Evolutionary conservation across 2,329 filamentous ascomycete species (phyloP).

Genomic region (Sporothrix phasma): DNA sequence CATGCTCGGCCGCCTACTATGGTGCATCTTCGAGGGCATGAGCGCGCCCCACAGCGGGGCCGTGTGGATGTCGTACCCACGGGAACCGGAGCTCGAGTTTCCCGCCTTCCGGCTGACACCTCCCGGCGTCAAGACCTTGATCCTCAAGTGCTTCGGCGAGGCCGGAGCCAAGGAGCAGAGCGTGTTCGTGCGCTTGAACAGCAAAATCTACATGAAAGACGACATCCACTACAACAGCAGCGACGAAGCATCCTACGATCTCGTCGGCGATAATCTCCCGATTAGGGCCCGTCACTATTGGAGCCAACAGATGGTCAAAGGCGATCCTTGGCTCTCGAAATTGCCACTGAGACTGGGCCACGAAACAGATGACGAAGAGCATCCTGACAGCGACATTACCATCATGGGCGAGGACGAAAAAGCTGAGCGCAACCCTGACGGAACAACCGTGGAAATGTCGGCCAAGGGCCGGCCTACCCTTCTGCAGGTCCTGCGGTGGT

Average conservation of each 20-base stretch:
- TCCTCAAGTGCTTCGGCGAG: constrained; percentile 16
- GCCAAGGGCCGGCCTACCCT: constrained; percentile 10
- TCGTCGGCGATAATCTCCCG: neutral
- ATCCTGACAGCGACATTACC: no score
- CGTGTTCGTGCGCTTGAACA: constrained; percentile 14
- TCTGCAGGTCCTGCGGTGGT: neutral
- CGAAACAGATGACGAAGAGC: neutral
- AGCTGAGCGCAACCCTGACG: neutral
- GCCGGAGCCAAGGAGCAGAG: constrained; percentile 11
- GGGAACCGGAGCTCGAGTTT: constrained; percentile 47
- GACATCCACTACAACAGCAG: no score
- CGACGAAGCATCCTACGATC: neutral
- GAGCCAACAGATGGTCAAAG: constrained; percentile 8
- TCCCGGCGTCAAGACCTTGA: constrained; percentile 12
- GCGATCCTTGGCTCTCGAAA: no score
- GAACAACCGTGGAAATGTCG: neutral
- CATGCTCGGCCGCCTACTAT: constrained; percentile 51
- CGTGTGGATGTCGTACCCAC: constrained; percentile 49
- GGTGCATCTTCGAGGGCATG: constrained; percentile 53
- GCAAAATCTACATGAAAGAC: constrained; percentile 18
- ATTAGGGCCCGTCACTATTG: constrained; percentile 9
- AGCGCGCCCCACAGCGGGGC: constrained; percentile 47
- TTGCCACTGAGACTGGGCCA: constrained; percentile 8
- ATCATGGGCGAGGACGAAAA: neutral
- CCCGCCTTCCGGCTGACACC: constrained; percentile 33